Base-by-base conservation (phyloP, 1,139 yeast genomes). In the Geotrichum klebahnii region DNA sequence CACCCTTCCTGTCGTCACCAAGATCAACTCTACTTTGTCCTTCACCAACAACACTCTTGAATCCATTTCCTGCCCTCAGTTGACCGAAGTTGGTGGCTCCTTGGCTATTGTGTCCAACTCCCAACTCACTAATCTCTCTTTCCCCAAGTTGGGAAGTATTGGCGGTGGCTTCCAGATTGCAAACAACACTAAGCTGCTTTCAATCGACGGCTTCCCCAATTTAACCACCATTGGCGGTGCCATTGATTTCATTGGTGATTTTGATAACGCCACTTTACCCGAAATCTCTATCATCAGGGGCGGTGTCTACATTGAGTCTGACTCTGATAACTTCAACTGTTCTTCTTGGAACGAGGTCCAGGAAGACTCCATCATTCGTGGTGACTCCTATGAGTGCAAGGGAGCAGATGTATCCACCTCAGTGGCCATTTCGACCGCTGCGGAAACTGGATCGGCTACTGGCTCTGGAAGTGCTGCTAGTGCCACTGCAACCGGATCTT, bases 171-270 rank as follows among this genome's bases (percentile, higher is more conserved):
- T 92, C 70, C 82, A 79, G 67, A 75, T 92, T 66, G 80, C 84
- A 59, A 88, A 88, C 81, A 92, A 92, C 82, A 74, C 84, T 58
- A 70, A 77, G 56, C 81, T 90, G 68, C 69, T 67, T 52, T 65
- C 77, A 54, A 76, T 92, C 67, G 74, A 75, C 53, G 90, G 90
- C 64, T 87, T 92, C 81, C 81, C 82, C 61, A 69, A 77, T 62
- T 78, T 92, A 66, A 70, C 76, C 67, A 70, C 84, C 55, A 80
- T 92, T 64, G 87, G 85, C 67, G 97, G 97, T 77, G 90, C 97
- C 62, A 81, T 92, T 63, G 76, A 77, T 69, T 74, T 89, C 59
- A 72, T 71, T 60, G 98, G 98, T 76, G 72, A 79, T 69, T 88
- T 90, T 73, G 76, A 81, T 68, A 78, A 82, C 65, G 92, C 95